Percentiles rank a stretch among this genome's conserved stretches.
These are phyloP conservation scores for Rhytidhysteron rufulum DNA, from an alignment of 2,329 filamentous ascomycete genomes.

Conservation along the genomic window DNA sequence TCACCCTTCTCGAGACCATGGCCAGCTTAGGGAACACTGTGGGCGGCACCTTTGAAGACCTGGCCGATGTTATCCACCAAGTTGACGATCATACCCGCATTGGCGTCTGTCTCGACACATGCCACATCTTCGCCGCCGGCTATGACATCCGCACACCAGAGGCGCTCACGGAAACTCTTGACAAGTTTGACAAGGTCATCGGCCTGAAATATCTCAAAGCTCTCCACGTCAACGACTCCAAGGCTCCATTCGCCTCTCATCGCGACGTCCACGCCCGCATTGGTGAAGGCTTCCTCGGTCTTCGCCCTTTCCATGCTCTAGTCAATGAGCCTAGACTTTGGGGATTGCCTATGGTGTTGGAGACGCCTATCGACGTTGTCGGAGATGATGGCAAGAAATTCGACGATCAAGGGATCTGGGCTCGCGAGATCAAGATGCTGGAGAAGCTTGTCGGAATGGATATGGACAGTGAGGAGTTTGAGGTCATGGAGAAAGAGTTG, in stretches of 20 bases:
- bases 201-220: conserved; percentile 78
- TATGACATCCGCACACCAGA: conserved; percentile 79
- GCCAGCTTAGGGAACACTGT: conserved; percentile 81
- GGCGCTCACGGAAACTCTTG: conserved; percentile 69
- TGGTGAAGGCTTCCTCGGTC: conserved; percentile 86
- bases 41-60: conserved; percentile 79
- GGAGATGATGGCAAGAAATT: conserved; percentile 59
- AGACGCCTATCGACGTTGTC: conserved; percentile 84
- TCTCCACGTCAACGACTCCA: conserved; percentile 92
- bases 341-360: conserved; percentile 83
- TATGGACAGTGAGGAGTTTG: conserved; percentile 68
- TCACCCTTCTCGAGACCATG: conserved; percentile 94
- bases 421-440: conserved; percentile 88
- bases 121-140: conserved; percentile 90
- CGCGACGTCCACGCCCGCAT: conserved; percentile 95
- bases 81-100: conserved; percentile 79
- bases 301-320: conserved; percentile 85
- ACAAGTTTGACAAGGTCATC: conserved; percentile 71
- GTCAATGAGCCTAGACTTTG: conserved; percentile 78
- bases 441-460: conserved; percentile 87
- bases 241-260: conserved; percentile 76
- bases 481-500: conserved; percentile 59
- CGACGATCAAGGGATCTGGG: conserved; percentile 84
- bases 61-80: conserved; percentile 75
- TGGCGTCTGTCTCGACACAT: conserved; percentile 94